Conservation (phyloP, 2,329 filamentous ascomycete genomes). For the Fusarium sp. region DNA sequence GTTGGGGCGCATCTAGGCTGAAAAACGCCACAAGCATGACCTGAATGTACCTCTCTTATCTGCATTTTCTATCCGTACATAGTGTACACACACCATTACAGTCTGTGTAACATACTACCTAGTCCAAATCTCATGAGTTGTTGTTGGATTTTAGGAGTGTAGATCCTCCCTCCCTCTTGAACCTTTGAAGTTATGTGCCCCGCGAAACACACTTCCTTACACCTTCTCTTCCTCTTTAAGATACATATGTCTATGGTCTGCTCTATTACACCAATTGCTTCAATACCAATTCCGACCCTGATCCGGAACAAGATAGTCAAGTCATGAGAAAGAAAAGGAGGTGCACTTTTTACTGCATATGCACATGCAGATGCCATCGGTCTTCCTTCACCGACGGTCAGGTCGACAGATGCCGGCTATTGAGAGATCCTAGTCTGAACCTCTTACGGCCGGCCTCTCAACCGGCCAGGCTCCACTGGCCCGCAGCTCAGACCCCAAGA, state of each 20-base stretch:
- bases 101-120: neutral
- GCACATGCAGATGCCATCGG: neutral
- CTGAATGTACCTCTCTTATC: constrained; percentile 3
- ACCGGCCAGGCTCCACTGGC: constrained; percentile 21
- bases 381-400: constrained; percentile 11
- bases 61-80: constrained; percentile 9
- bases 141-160: neutral
- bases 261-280: constrained; percentile 23
- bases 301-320: neutral
- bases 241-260: neutral
- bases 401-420: constrained; percentile 7
- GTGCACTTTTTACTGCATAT: neutral
- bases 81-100: neutral
- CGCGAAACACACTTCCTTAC: neutral
- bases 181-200: neutral
- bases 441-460: constrained; percentile 3
- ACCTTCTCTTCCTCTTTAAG: neutral
- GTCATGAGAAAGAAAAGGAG: neutral
- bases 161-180: neutral
- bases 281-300: neutral
- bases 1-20: constrained; percentile 29
- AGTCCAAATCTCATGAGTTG: neutral
- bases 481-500: constrained; percentile 6
- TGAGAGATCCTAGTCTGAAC: neutral
- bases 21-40: constrained; percentile 11